Evolutionary conservation across 2,329 filamentous ascomycete genomes (phyloP), one percentile per base, ranked within the genome.

Genomic region (Chlorencoelia australis): DNA sequence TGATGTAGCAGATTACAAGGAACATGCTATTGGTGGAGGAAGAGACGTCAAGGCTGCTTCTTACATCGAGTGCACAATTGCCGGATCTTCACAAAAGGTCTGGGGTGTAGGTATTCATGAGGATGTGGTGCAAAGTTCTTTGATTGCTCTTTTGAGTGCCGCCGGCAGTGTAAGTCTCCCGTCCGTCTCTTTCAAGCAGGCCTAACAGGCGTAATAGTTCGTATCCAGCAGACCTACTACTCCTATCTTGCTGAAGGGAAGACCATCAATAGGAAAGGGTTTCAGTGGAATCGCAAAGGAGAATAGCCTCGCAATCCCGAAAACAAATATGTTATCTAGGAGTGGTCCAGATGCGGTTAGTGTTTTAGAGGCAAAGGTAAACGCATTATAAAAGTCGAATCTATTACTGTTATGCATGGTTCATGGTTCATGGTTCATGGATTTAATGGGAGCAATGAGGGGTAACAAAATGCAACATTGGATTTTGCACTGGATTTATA

Each of bases 101-200:
- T 94, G 87, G 86, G 87, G 87, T 49, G 82, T 94, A 5, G 87
- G 85, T 21, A 84, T 95, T 50, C 85, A 95, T 58, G 81, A 89
- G 58, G 89, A 94, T 66, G 85, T 93, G 42, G 85, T 93, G 14
- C 84, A 93, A 60, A 87, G 84, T 51, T 88, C 81, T 59, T 71
- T 95, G 54, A 82, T 87, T 57, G 88, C 88, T 40, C 67, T 94
- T 49, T 66, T 94, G 57, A 82, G 80, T 49, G 88, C 87, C 33
- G 87, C 88, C 36, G 84, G 78, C 59, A 89, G 82, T 54, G 86
- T 93, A 67, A 73, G 82, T 33, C 48, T 20, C 33, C 13, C 31
- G 19, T 25, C 8, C 15, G 5, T 28, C 22, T 15, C 17, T 29
- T 15, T 18, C 8, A 28, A 35, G 27, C 10, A 25, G 3, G 21